A percentile compares a stretch with the other conserved stretches of the same genome.
phyloP scores from a whole-genome alignment of 192 early-diverging fungal species.

The Piromyces finnis region DNA sequence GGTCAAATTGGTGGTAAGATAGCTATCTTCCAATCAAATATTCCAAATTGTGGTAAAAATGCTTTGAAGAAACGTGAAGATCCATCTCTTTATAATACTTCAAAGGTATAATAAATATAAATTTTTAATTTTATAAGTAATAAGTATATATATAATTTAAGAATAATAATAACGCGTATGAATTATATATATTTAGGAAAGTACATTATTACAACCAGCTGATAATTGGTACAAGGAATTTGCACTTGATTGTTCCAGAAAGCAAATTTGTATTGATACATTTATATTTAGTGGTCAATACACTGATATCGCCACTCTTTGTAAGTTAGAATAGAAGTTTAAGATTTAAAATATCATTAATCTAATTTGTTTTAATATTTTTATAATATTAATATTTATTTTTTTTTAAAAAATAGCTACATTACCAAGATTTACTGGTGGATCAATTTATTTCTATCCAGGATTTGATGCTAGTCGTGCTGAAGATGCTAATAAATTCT shows the following conservation, averaged over 20 bases:
- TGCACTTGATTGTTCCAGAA: slow-evolving; percentile 77
- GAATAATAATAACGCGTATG: too few species aligned
- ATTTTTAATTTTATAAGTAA: too few species aligned
- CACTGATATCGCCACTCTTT: slow-evolving; percentile 73
- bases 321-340: slow-evolving; percentile 32
- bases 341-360: slow-evolving; percentile 11
- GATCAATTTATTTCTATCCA: slow-evolving; percentile 75
- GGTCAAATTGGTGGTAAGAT: slow-evolving; percentile 80
- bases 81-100: slow-evolving; percentile 67
- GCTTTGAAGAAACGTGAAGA: slow-evolving; percentile 70
- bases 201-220: slow-evolving; percentile 61
- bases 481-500: slow-evolving; percentile 70
- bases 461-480: slow-evolving; percentile 62
- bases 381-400: neutral
- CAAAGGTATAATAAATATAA: slow-evolving; percentile 59
- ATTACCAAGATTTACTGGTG: slow-evolving; percentile 71
- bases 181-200: slow-evolving; percentile 39
- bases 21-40: slow-evolving; percentile 52
- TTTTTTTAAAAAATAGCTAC: slow-evolving; percentile 18
- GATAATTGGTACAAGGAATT: slow-evolving; percentile 77
- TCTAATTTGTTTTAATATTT: slow-evolving; percentile 1
- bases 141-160: too few species aligned
- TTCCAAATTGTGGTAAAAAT: slow-evolving; percentile 70
- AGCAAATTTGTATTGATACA: slow-evolving; percentile 77
- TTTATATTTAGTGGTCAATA: slow-evolving; percentile 71